Evolutionary conservation across 768 basidiomycete genomes (phyloP).

Genomic region (Fibroporia radiculosa): DNA sequence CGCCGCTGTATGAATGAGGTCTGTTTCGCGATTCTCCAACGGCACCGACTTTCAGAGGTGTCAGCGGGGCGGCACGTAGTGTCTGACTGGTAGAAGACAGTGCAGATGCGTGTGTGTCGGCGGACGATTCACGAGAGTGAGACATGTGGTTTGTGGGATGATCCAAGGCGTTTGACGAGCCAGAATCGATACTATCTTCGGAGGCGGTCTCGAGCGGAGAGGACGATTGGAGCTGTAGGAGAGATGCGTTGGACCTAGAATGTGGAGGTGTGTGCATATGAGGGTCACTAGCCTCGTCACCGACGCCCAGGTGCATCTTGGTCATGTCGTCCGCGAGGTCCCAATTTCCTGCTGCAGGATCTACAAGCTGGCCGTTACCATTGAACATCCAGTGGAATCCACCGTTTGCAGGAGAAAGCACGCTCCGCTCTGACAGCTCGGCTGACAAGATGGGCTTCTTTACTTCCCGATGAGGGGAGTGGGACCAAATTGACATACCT

Average conservation of each 20-base stretch:
- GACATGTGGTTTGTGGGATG: conserved; percentile 52
- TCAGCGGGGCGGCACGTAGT: conserved; percentile 39
- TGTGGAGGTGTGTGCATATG: conserved; percentile 64
- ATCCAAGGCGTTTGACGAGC: conserved; percentile 59
- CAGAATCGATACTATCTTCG: conserved; percentile 59
- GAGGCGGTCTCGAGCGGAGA: conserved; percentile 73
- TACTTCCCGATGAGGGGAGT: conserved; percentile 5
- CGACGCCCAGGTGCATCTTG: conserved; percentile 59
- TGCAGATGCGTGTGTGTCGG: conserved; percentile 57
- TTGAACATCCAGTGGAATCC: conserved; percentile 59
- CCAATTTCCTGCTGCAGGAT: conserved; percentile 56
- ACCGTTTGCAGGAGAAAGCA: conserved; percentile 28
- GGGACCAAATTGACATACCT: conserved; percentile 10
- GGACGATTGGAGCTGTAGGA: conserved; percentile 52
- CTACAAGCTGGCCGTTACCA: conserved; percentile 54
- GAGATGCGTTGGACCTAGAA: conserved; percentile 44
- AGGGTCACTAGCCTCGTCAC: conserved; percentile 39
- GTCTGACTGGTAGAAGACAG: conserved; percentile 47
- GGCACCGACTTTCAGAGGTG: conserved; percentile 45
- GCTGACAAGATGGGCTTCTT: conserved; percentile 14
- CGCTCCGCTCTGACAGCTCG: conserved; percentile 32
- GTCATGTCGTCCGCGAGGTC: conserved; percentile 68
- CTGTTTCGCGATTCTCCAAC: conserved; percentile 61
- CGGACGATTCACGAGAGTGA: conserved; percentile 80
- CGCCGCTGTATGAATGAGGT: conserved; percentile 77